These are phyloP conservation scores for Ceratobasidium sp. DNA, from an alignment of 1,284 basidiomycete species.

Conservation along the genomic window DNA sequence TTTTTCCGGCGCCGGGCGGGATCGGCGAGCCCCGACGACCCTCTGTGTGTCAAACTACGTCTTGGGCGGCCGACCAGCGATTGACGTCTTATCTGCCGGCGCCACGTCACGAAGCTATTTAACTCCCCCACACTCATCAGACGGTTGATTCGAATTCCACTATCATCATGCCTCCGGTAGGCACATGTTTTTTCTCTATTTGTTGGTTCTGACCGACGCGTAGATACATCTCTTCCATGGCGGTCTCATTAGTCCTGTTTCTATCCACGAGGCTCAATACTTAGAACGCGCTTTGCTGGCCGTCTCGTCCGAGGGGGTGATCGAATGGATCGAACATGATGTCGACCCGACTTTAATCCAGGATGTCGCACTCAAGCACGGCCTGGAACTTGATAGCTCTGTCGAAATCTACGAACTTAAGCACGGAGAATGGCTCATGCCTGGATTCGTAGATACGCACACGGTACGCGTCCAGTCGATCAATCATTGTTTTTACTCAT, in stretches of 20 bases:
- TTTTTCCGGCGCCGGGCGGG: constrained; percentile 33
- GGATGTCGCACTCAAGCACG: constrained; percentile 54
- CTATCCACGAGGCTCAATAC: constrained; percentile 61
- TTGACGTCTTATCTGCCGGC: constrained; percentile 28
- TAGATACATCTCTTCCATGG: constrained; percentile 64
- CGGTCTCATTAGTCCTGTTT: constrained; percentile 69
- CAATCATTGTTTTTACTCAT: background rate
- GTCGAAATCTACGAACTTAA: constrained; percentile 59
- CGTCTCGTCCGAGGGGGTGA: constrained; percentile 64
- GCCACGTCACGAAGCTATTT: constrained; percentile 4
- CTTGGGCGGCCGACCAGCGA: constrained; percentile 6
- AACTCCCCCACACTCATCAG: background rate
- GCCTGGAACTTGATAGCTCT: constrained; percentile 52
- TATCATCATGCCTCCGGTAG: constrained; percentile 4
- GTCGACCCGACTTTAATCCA: constrained; percentile 50
- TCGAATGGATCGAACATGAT: constrained; percentile 71
- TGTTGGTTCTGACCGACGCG: background rate
- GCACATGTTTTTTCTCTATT: background rate
- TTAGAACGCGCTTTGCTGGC: constrained; percentile 66
- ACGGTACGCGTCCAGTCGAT: constrained; percentile 60
- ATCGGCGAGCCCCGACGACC: constrained; percentile 4
- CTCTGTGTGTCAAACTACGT: constrained; percentile 5
- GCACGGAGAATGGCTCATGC: constrained; percentile 81
- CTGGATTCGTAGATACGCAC: constrained; percentile 91
- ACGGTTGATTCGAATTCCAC: background rate